Base-by-base conservation (phyloP, 345 rosid genomes). In the Reutealis trisperma region DNA sequence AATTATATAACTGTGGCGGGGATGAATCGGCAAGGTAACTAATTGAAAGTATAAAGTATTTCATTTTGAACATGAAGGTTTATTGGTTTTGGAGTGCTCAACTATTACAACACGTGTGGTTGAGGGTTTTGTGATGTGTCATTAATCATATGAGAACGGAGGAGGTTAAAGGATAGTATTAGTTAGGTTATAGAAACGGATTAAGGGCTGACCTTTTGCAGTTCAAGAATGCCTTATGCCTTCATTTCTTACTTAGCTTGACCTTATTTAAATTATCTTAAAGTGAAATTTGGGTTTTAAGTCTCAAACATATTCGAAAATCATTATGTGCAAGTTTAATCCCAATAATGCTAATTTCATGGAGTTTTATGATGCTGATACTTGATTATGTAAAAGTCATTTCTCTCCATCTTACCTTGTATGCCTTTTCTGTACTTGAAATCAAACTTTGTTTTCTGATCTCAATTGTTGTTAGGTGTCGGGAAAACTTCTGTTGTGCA, bases 401-500 rank as follows among this genome's bases (percentile, higher is more conserved):
- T 30, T 54, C 12, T 8, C 51, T n/a, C 27, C 34, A 27, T 32
- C 27, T 27, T 69, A 15, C 24, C 4, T 34, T 21, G 61, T 74
- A 44, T 67, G 24, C 58, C 30, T 60, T 9, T 14, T 22, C n/a
- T n/a, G 60, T 67, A 70, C 73, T 58, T n/a, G 67, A 51, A 64
- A 70, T 66, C 64, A n/a, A 16, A 70, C 8, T 67, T 72, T 69
- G 52, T 80, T 63, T 79, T 75, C 44, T 57, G 62, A 78, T 61
- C 61, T 68, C 12, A 37, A 70, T 69, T 8, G 32, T 80, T 77
- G 7, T 55, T 70, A 93, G 99, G 99, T 79, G 99, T 94, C 49
- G 98, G 99, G 67, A 96, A 96, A 88, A 85, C 93, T 54, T 96
- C 99, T 80, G 90, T 96, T 63, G 97, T 91, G 79, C 90, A 96